Base-by-base conservation (phyloP, 371 early-diverging fungal species). In the Entomophthora muscae region DNA sequence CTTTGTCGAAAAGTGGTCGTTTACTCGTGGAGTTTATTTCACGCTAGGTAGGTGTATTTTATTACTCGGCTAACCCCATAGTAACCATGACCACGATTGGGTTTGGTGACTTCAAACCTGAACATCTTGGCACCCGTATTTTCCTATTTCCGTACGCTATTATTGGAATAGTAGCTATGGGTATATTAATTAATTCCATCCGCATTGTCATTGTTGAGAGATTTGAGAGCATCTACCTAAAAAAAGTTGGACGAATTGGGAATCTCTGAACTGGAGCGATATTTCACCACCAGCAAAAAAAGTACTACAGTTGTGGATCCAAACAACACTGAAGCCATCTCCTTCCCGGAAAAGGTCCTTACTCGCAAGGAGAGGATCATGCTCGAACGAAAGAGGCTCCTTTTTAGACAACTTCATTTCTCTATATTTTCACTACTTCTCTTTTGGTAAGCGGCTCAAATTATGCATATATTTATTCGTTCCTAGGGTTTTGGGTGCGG, bases 1-100 rank as follows among this genome's bases (percentile, higher is more conserved):
- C 5, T 28, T 30, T 5, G 12, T 53, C 21, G 53, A 63, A 53
- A 29, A 23, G 2, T 63, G 63, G 63, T n/a, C 53, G 12, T 63
- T 63, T 53, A 54, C 55, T 53, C 29, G 31, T 10, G 63, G 63
- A 1, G n/a, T 63, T 17, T 63, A 63, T 22, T 63, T 63, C 28
- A 30, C 30, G 2, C 52, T 61, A 26, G 32, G 61, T 61, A 51
- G 42, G 22, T 32, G 42, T 61, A 2, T 42, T 32, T 33, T 26
- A 12, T 30, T 61, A 28, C 22, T 12, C 17, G 42, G 17, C 5
- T 17, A 17, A 5, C 42, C n/a, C n/a, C 42, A 12, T 57, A 58
- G 64, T 57, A 27, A 64, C 64, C 21, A 52, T 26, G 12, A 52
- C 64, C 3, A 64, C 64, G 17, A 64, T 64, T 32, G 64, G 64